Base-by-base conservation (phyloP, 257 asterid genomes). In the Paulownia fortunei region DNA sequence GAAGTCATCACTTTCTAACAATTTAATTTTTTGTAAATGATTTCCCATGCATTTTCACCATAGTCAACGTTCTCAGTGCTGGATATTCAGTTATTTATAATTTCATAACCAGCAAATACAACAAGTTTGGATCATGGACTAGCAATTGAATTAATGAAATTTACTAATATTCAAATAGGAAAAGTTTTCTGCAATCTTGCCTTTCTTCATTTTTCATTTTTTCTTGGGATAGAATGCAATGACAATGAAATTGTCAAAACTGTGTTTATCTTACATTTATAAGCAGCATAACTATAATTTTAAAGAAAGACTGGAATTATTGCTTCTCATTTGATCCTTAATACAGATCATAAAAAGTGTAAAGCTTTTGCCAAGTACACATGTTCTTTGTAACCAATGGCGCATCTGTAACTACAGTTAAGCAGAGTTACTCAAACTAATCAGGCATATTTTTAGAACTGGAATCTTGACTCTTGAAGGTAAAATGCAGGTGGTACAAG, bases 401-500 rank as follows among this genome's bases (percentile, higher is more conserved):
- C 7, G 26, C 60, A 51, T 59, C 26, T 59, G 46, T 73, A 3
- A 23, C 39, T 8, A 73, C 69, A 42, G 70, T 59, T 73, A 59
- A 76, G 73, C 56, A 64, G 24, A 49, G 66, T 47, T 8, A 6
- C 21, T 27, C 68, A 39, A 61, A 47, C 39, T 32, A 41, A 74
- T 10, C 58, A 24, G 6, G 12, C 61, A 30, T 55, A 15, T 23
- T 8, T 54, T 61, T 32, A 47, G 51, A 23, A 21, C 27, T 10
- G n/a, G 10, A 39, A 51, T 23, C n/a, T 34, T 84, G 67, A 71
- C 47, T 63, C 64, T 71, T 24, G 49, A 68, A 64, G 21, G 68
- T 12, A 65, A 42, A 58, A 32, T 82, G 86, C 89, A 91, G 96
- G 83, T 91, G 89, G 90, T 89, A 87, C 86, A 82, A 82, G 59